Base-by-base conservation (phyloP, 1,284 basidiomycete species). In the Jaminaea rosea region DNA sequence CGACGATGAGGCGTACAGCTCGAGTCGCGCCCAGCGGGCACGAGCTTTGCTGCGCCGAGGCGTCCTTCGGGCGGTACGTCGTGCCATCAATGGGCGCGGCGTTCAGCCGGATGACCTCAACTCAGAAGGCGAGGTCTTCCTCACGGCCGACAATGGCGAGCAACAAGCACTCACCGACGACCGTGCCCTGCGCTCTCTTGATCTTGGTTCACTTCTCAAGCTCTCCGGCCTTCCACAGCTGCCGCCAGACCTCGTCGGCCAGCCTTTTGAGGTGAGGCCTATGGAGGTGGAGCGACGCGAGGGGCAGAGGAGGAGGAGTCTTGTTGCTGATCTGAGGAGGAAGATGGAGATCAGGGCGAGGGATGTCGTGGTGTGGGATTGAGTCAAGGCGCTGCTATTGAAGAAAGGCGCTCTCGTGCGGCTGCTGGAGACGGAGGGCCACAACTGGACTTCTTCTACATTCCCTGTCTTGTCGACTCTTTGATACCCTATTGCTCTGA, bases 311-410 rank as follows among this genome's bases (percentile, higher is more conserved):
- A 55, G 62, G 11, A 57, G 58, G 42, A 52, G 70, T 26, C 52
- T 71, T 15, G 58, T 73, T 8, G 66, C 63, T 2, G 58, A 68
- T 31, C 56, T 73, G 36, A 55, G 69, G 2, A 50, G 70, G 9
- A 51, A 67, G 9, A 64, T 73, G 54, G 64, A 72, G 49, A 58
- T 73, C 10, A 63, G 65, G 0, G 52, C 67, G 19, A 45, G 69
- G 27, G 66, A 73, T 26, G 63, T 73, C 49, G 67, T 73, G 17
- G 65, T 69, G 9, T 72, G 46, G 36, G 39, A 42, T 24, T 17
- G n/a, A n/a, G n/a, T n/a, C n/a, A n/a, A n/a, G n/a, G n/a, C n/a
- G n/a, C n/a, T n/a, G n/a, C n/a, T n/a, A n/a, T n/a, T n/a, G n/a
- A n/a, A n/a, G n/a, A n/a, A n/a, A n/a, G n/a, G n/a, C n/a, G n/a